A percentile compares a stretch with the other conserved stretches of the same genome.
Evolutionary conservation across 2,329 filamentous ascomycete species (phyloP).

Genomic region (Myrmaecium sp.): DNA sequence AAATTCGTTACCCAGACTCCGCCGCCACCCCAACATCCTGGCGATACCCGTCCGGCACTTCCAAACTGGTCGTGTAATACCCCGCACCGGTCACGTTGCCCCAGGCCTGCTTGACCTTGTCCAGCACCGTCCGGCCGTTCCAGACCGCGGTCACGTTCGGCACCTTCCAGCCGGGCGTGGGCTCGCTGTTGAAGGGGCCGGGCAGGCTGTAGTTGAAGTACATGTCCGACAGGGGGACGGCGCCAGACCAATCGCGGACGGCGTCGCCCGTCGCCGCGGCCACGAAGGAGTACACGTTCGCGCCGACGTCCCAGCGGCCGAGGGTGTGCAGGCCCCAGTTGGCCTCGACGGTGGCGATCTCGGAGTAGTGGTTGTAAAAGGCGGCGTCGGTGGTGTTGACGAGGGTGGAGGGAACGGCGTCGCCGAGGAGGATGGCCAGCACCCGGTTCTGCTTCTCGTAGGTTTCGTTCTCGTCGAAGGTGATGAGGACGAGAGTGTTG

Average conservation of each 20-base stretch:
- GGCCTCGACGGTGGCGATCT: constrained; percentile 26
- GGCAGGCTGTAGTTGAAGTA: constrained; percentile 17
- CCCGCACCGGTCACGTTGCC: constrained; percentile 8
- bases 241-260: constrained; percentile 8
- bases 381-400: constrained; percentile 50
- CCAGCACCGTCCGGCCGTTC: constrained; percentile 13
- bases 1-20: too few relatives aligned
- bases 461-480: constrained; percentile 62
- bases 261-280: constrained; percentile 18
- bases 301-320: constrained; percentile 29
- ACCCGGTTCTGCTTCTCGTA: constrained; percentile 53
- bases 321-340: constrained; percentile 29
- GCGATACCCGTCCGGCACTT: constrained; percentile 17
- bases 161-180: constrained; percentile 13
- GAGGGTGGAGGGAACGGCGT: constrained; percentile 48
- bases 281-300: constrained; percentile 26
- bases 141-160: constrained; percentile 12
- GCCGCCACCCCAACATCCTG: too few relatives aligned
- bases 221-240: constrained; percentile 13
- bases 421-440: constrained; percentile 55
- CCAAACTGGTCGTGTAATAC: constrained; percentile 14
- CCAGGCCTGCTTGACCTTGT: constrained; percentile 12
- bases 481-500: constrained; percentile 58
- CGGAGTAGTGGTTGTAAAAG: constrained; percentile 35
- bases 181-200: constrained; percentile 15